Evolutionary conservation across 805 yeast genomes (phyloP).

Genomic region (Starmerella potacharoeniae): DNA sequence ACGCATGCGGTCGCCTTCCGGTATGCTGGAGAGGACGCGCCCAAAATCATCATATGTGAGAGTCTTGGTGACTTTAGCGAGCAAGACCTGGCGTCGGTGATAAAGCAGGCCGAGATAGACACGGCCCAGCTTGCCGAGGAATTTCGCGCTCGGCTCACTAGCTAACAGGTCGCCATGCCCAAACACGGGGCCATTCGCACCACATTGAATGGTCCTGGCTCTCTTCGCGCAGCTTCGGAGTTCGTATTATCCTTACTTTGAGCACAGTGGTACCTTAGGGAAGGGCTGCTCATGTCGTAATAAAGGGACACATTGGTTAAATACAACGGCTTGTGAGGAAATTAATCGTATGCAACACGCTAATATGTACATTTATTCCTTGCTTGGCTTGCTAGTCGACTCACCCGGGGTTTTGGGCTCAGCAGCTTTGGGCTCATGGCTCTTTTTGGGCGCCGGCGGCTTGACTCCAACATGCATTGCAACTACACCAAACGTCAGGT

Average conservation of each 20-base stretch:
- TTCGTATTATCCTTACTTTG: too few species aligned
- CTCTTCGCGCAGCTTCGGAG: too few species aligned
- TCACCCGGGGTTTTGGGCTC: background rate
- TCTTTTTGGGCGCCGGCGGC: conserved; percentile 27
- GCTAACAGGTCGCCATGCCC: background rate
- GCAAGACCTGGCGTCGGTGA: conserved; percentile 38
- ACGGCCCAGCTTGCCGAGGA: background rate
- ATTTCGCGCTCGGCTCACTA: background rate
- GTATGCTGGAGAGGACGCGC: conserved; percentile 36
- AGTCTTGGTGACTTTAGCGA: conserved; percentile 61
- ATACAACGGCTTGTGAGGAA: too few species aligned
- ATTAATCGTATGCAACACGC: too few species aligned
- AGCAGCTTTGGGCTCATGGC: background rate
- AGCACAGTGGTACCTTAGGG: too few species aligned
- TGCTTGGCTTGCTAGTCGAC: too few species aligned
- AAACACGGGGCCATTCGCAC: too few species aligned
- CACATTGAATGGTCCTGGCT: too few species aligned
- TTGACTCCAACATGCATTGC: conserved; percentile 94
- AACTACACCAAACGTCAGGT: conserved; percentile 87
- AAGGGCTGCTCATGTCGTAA: too few species aligned
- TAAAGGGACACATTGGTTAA: too few species aligned
- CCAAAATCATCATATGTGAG: conserved; percentile 56
- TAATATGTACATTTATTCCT: background rate
- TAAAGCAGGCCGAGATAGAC: conserved; percentile 40
- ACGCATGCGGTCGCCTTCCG: conserved; percentile 58